Evolutionary conservation across 1,139 yeast species (phyloP).

Genomic region (Saccharomycopsis hybrid): DNA sequence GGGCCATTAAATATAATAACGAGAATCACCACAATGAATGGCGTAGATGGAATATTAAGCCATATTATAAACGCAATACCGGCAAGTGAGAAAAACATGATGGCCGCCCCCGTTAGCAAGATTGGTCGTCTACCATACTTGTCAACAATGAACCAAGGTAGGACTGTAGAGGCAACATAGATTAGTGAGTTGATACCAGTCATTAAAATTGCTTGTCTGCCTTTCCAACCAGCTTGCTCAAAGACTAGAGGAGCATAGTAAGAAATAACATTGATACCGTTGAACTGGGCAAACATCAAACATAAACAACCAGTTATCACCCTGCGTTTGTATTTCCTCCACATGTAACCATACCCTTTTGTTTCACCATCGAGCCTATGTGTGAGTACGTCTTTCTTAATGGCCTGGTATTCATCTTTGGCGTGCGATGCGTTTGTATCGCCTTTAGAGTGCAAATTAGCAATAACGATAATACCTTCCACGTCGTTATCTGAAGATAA

Average conservation of each 20-base stretch:
- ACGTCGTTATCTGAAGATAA: constrained; percentile 83
- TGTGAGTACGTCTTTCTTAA: constrained; percentile 72
- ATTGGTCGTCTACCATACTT: constrained; percentile 87
- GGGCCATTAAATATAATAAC: constrained; percentile 71
- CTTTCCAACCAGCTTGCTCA: constrained; percentile 93
- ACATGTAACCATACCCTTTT: constrained; percentile 63
- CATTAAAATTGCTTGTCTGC: constrained; percentile 82
- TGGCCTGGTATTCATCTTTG: constrained; percentile 63
- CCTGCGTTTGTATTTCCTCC: constrained; percentile 61
- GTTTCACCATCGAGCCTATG: constrained; percentile 72
- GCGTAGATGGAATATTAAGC: constrained; percentile 54
- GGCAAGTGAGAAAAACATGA: constrained; percentile 69
- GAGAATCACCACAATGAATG: constrained; percentile 64
- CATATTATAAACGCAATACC: constrained; percentile 62
- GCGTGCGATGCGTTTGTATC: constrained; percentile 50
- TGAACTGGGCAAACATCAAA: constrained; percentile 85
- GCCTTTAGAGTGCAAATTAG: constrained; percentile 71
- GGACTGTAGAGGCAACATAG: constrained; percentile 69
- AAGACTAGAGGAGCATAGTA: constrained; percentile 92
- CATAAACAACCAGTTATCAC: constrained; percentile 88
- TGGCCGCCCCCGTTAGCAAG: constrained; percentile 65
- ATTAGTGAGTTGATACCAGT: constrained; percentile 83
- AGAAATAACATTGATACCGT: constrained; percentile 88
- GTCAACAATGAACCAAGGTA: constrained; percentile 90
- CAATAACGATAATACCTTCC: constrained; percentile 78